Evolutionary conservation across 768 basidiomycete species (phyloP), one percentile per base, ranked within the genome.

Genomic region (Serpula lacrymans): DNA sequence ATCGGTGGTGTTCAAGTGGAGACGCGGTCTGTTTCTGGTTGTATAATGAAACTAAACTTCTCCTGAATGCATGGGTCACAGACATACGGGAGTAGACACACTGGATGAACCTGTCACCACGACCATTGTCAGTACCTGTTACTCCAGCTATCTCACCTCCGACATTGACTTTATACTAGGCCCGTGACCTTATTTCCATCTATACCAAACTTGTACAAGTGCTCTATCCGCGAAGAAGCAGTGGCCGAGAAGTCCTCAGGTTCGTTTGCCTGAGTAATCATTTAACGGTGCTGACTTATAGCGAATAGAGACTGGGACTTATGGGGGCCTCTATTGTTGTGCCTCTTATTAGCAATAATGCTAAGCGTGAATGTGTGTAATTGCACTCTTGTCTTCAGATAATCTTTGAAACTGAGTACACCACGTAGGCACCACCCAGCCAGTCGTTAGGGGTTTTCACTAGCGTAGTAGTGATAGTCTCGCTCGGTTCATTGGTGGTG

Each of bases 171-270:
- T 31, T 26, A 42, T 23, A n/a, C 6, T 50, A 97, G 94, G 80
- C 80, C 54, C 83, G 94, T 31, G 94, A 98, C 59, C 67, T 96
- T 17, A 54, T 83, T 12, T 96, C 94, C 1, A 93, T 98, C 47
- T 94, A 94, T 57, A 73, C 82, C 20, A 98, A 98, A 63, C 74
- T 97, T 2, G 72, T 95, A 1, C 95, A 97, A 67, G 95, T 98
- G 6, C 69, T 98, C 25, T 94, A 93, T 51, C 95, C 95, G 7
- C 80, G 86, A 41, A 75, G 77, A 46, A 70, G 82, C 6, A 72
- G 71, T 5, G 80, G 80, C 9, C 81, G 88, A 34, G 92, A 93
- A 67, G 88, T 93, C 4, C 65, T 93, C 33, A 77, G 74, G 94
- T 89, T 30, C 39, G 72, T 31, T 12, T 1, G 9, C 20, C 18